Conservation (phyloP, 306 rosid species). For the Begonia peltatifolia region DNA sequence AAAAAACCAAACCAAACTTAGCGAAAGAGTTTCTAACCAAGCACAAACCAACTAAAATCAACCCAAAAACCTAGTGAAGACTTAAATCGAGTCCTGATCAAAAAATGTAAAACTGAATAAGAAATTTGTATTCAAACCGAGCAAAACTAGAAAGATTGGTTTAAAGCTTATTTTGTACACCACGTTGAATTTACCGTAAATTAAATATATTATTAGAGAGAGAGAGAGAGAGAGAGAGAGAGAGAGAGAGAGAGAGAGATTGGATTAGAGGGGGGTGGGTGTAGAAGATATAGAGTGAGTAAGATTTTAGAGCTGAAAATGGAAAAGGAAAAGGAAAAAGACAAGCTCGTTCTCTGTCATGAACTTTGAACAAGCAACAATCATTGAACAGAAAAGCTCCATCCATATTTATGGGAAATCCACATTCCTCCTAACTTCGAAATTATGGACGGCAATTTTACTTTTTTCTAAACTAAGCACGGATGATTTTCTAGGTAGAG, state of each 20-base stretch:
- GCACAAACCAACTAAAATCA: too few species aligned
- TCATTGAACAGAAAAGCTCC: constrained; percentile 6
- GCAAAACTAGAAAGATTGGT: too few species aligned
- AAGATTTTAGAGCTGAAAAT: too few species aligned
- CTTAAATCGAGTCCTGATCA: too few species aligned
- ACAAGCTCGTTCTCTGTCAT: constrained; percentile 6
- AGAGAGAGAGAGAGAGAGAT: neutral
- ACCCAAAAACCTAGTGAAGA: too few species aligned
- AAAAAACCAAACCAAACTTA: too few species aligned
- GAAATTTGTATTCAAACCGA: too few species aligned
- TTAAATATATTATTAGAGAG: neutral
- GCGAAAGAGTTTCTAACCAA: too few species aligned
- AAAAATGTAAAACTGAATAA: too few species aligned
- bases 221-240: neutral
- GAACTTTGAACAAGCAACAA: constrained; percentile 11
- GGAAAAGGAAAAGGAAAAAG: neutral
- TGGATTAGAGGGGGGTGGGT: too few species aligned
- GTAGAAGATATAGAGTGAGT: neutral
- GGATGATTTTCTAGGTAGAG: constrained; percentile 11
- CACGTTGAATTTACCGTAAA: too few species aligned
- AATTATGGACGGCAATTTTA: constrained; percentile 3
- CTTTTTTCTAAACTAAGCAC: constrained; percentile 7
- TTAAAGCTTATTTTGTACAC: too few species aligned
- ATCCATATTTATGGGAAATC: neutral
- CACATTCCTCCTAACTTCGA: constrained; percentile 1